These are phyloP conservation scores for Cryphonectria carpinicola DNA, from an alignment of 2,329 filamentous ascomycete species.

Conservation along the genomic window DNA sequence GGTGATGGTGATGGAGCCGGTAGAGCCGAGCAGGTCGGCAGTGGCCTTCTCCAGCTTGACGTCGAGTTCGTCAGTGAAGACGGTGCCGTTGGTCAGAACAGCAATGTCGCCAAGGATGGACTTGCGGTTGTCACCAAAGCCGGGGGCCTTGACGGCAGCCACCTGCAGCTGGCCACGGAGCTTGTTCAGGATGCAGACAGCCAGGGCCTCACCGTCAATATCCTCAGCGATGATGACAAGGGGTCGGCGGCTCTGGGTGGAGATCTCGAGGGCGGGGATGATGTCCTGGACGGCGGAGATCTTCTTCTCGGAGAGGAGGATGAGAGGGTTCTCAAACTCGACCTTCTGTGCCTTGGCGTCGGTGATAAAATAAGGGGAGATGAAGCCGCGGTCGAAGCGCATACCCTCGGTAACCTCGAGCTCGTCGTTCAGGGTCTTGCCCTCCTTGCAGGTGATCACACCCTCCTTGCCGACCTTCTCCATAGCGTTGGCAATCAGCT, in stretches of 20 bases:
- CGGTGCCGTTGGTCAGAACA: conserved; percentile 93
- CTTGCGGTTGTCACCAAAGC: conserved; percentile 99
- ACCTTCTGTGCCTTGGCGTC: conserved; percentile 98
- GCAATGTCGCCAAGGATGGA: conserved; percentile 97
- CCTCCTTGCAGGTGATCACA: conserved; percentile 99
- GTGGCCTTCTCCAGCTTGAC: conserved; percentile 99
- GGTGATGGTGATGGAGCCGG: conserved; percentile 98
- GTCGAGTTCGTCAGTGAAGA: conserved; percentile 98
- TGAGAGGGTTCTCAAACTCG: conserved; percentile 98
- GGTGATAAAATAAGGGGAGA: conserved; percentile 99
- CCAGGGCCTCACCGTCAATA: conserved; percentile 97
- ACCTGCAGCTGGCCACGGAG: conserved; percentile 99
- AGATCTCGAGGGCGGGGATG: conserved; percentile 95
- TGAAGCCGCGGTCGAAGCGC: conserved; percentile 98
- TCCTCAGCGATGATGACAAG: conserved; percentile 99
- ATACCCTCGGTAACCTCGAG: conserved; percentile 99
- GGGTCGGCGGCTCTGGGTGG: conserved; percentile 90
- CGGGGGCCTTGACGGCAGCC: conserved; percentile 96
- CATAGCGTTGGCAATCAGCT: conserved; percentile 97
- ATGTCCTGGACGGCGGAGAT: conserved; percentile 99
- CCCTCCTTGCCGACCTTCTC: conserved; percentile 99
- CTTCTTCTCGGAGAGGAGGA: conserved; percentile 99
- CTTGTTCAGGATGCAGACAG: conserved; percentile 99
- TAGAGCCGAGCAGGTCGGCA: conserved; percentile 92
- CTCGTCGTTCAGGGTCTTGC: conserved; percentile 97